phyloP scores from a whole-genome alignment of 352 stramenopile species.

The Phytophthora cactorum region DNA sequence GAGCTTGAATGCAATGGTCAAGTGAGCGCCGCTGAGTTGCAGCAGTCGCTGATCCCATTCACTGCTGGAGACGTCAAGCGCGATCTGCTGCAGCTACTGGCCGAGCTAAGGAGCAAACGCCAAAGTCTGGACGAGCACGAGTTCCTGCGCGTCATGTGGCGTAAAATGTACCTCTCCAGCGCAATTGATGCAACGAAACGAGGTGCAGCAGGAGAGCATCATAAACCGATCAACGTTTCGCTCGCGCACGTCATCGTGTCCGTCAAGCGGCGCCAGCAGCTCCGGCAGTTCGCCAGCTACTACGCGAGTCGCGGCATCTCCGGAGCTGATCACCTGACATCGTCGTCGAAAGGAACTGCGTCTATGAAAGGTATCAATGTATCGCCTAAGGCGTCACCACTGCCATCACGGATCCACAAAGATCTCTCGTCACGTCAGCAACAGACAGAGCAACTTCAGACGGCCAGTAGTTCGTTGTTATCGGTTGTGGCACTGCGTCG shows the following conservation, averaged over 20 bases:
- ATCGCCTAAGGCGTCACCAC: constrained; percentile 5
- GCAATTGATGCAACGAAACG: constrained; percentile 40
- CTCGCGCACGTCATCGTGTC: constrained; percentile 74
- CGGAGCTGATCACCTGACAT: constrained; percentile 52
- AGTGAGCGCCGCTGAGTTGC: constrained; percentile 51
- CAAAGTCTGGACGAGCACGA: constrained; percentile 60
- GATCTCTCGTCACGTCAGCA: not conserved
- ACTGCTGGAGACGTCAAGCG: constrained; percentile 61
- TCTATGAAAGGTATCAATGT: not conserved
- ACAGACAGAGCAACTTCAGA: not conserved
- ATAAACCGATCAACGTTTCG: constrained; percentile 54
- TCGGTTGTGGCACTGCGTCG: constrained; percentile 26
- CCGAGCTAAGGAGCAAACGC: constrained; percentile 52
- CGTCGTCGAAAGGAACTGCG: constrained; percentile 1
- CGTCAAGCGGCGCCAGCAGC: constrained; percentile 68
- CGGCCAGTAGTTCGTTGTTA: constrained; percentile 1
- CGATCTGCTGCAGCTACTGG: constrained; percentile 61
- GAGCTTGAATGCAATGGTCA: constrained; percentile 59
- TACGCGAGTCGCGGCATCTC: constrained; percentile 74
- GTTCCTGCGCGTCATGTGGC: constrained; percentile 71
- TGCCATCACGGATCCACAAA: constrained; percentile 7
- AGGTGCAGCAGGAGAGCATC: constrained; percentile 4
- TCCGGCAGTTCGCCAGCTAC: constrained; percentile 75
- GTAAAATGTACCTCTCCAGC: constrained; percentile 68
- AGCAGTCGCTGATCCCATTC: constrained; percentile 56